A percentile compares a stretch with the other conserved stretches of the same genome.
Evolutionary conservation across 768 basidiomycete species (phyloP).

Genomic region (Hericium rajendrae): DNA sequence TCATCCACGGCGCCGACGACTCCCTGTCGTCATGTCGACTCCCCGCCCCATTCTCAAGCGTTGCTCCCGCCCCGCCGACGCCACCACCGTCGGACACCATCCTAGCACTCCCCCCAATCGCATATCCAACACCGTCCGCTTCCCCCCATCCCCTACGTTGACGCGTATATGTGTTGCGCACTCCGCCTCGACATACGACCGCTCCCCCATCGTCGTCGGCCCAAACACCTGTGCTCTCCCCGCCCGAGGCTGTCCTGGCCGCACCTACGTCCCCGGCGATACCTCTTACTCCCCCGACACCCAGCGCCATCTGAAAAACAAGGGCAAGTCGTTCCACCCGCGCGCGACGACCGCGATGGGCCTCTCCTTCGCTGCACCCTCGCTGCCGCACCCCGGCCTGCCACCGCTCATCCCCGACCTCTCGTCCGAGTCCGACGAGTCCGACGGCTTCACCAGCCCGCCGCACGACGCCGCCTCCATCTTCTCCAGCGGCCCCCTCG

Average conservation of each 20-base stretch:
- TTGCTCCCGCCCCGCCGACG: constrained; percentile 2
- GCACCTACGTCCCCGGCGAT: constrained; percentile 50
- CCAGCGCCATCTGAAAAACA: constrained; percentile 15
- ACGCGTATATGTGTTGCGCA: constrained; percentile 32
- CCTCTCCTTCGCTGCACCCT: constrained; percentile 3
- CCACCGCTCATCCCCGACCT: constrained; percentile 53
- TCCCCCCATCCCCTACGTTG: constrained; percentile 31
- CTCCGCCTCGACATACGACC: constrained; percentile 52
- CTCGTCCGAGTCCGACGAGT: constrained; percentile 56
- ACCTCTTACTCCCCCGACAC: constrained; percentile 7
- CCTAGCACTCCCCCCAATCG: background rate
- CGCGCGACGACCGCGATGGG: constrained; percentile 22
- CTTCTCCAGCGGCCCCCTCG: constrained; percentile 9
- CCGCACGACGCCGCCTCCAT: constrained; percentile 21
- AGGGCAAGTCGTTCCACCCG: constrained; percentile 37
- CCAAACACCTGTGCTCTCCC: constrained; percentile 71
- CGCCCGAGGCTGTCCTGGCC: constrained; percentile 67
- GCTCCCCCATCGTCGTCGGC: constrained; percentile 65
- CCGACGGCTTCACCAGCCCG: constrained; percentile 39
- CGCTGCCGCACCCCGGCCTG: constrained; percentile 16
- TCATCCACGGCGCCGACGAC: constrained; percentile 1
- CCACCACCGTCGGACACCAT: background rate
- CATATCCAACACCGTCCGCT: constrained; percentile 30
- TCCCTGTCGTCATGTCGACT: background rate
- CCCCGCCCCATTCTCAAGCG: constrained; percentile 16